Evolutionary conservation across 768 basidiomycete species (phyloP), one percentile per base, ranked within the genome.

Genomic region (Aureoboletus auriporus): DNA sequence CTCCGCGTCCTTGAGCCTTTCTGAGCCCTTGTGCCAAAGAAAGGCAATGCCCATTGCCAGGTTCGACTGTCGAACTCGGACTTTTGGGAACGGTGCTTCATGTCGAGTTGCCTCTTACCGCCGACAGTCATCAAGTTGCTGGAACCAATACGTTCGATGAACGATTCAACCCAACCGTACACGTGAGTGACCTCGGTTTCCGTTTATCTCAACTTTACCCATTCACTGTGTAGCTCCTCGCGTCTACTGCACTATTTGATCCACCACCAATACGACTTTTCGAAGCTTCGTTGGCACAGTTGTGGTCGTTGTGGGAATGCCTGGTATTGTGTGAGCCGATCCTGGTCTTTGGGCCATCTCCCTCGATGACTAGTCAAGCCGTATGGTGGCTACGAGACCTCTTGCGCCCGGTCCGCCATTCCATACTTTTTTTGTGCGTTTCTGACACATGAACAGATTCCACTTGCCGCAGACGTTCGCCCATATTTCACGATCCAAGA

Each of bases 401-500:
- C 9, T 58, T 96, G 6, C 79, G 90, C 31, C 95, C 95, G 5
- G 87, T 93, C 60, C 44, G 76, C 67, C 28, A 13, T 17, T 41
- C 27, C 8, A n/a, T 20, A 2, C 31, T 27, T 7, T 30, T 11
- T 17, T 39, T 20, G 6, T 44, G 23, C 6, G 28, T 12, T 26
- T 23, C 46, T n/a, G 31, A 44, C 37, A 27, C 39, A n/a, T 31
- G 31, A 17, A 37, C 50, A 93, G 91, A 83, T 95, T 28, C 91
- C 93, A 4, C 73, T 90, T 8, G 80, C 85, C 0, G 82, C 81
- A 1, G 94, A 99, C 60, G 81, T 91, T 58, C 79, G 95, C 8
- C 95, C 95, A 0, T 99, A 95, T 66, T 89, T 97, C 55, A 96
- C 95, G 13, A 93, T 99, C 58, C 95, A 97, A 63, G 95, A 97